Evolutionary conservation across 2,329 filamentous ascomycete species (phyloP).

Genomic region (Purpureocillium lavendulum): DNA sequence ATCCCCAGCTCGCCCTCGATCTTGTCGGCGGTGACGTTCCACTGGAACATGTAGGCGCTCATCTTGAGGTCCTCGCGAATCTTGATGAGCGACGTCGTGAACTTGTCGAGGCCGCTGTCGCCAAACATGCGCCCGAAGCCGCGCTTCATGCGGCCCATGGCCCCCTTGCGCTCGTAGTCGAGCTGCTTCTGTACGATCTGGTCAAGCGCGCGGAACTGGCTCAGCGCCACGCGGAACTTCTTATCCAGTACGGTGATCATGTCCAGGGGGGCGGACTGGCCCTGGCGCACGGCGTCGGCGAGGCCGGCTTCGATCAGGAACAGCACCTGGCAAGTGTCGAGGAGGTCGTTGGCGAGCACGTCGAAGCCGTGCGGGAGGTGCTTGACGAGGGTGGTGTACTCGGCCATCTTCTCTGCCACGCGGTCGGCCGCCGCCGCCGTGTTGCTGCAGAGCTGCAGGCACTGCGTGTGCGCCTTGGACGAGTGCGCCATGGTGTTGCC

Average conservation of each 20-base stretch:
- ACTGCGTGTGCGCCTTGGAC: constrained; percentile 21
- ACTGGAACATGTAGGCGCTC: constrained; percentile 57
- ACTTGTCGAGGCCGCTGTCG: constrained; percentile 52
- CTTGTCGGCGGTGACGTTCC: constrained; percentile 51
- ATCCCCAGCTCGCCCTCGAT: constrained; percentile 54
- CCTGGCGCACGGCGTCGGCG: constrained; percentile 39
- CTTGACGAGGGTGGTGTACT: constrained; percentile 51
- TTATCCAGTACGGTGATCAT: constrained; percentile 55
- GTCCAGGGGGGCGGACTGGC: constrained; percentile 48
- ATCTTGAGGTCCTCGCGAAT: constrained; percentile 55
- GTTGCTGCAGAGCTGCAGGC: constrained; percentile 41
- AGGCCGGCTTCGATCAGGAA: constrained; percentile 63
- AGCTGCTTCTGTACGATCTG: constrained; percentile 54
- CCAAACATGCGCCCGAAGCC: constrained; percentile 57
- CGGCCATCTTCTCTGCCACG: constrained; percentile 56
- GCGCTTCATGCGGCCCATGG: constrained; percentile 50
- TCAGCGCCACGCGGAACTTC: constrained; percentile 52
- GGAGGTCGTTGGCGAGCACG: constrained; percentile 54
- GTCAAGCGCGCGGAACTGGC: constrained; percentile 55
- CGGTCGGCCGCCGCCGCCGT: constrained; percentile 53
- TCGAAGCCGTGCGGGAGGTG: constrained; percentile 47
- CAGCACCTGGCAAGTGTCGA: constrained; percentile 57
- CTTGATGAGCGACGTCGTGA: constrained; percentile 46
- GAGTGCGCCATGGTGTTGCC: constrained; percentile 5
- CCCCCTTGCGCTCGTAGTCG: constrained; percentile 51